phyloP scores from a whole-genome alignment of 495 filamentous ascomycete species.

The Apodospora peruviana region DNA sequence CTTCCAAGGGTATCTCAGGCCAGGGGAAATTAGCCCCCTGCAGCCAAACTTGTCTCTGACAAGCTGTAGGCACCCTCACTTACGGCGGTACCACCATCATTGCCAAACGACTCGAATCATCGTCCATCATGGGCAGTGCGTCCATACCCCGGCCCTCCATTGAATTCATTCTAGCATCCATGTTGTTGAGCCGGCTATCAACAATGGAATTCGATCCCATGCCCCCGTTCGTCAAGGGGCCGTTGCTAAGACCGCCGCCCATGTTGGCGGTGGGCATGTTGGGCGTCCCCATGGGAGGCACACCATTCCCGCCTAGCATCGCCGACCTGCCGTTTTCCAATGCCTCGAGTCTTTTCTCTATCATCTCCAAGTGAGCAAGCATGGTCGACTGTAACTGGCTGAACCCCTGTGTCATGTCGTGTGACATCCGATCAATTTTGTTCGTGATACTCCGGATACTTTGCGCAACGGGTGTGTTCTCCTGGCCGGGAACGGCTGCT shows the following conservation, averaged over 20 bases:
- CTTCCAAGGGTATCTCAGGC: too few relatives aligned
- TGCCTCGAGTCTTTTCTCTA: constrained; percentile 40
- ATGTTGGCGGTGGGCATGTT: constrained; percentile 30
- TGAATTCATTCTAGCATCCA: too few relatives aligned
- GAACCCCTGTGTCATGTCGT: constrained; percentile 36
- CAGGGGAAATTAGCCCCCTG: too few relatives aligned
- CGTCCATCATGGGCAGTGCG: too few relatives aligned
- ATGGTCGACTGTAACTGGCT: constrained; percentile 16
- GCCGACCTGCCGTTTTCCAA: constrained; percentile 20
- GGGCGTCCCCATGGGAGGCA: constrained; percentile 21
- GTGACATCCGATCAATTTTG: constrained; percentile 42
- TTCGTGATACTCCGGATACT: constrained; percentile 39
- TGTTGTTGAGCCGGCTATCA: constrained; percentile 31
- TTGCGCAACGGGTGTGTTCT: constrained; percentile 41
- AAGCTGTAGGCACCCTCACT: too few relatives aligned
- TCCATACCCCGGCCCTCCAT: too few relatives aligned
- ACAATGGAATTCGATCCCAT: constrained; percentile 22
- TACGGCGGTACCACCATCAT: too few relatives aligned
- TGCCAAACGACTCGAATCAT: too few relatives aligned
- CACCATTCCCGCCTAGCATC: constrained; percentile 21
- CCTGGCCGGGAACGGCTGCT: constrained; percentile 35
- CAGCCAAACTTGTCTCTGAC: too few relatives aligned
- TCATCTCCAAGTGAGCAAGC: constrained; percentile 26
- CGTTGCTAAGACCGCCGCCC: constrained; percentile 25
- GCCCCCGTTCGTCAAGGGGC: constrained; percentile 19